phyloP scores from a whole-genome alignment of 805 yeast genomes.

The Saccharomyces cerevisiae region DNA sequence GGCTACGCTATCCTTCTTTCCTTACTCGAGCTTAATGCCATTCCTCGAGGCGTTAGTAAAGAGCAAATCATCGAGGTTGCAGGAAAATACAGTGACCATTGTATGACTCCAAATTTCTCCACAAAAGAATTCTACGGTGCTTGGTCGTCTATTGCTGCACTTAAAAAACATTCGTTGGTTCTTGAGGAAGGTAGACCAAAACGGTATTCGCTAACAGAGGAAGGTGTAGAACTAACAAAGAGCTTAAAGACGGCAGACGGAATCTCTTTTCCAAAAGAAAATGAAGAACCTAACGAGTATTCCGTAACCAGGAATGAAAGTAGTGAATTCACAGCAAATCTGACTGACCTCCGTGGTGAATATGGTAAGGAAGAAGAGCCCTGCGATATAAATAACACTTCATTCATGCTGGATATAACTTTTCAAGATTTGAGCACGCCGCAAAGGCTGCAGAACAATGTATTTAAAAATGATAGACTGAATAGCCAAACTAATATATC shows the following conservation, averaged over 20 bases:
- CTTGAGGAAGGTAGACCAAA: constrained; percentile 47
- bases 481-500: background rate
- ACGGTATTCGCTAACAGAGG: constrained; percentile 56
- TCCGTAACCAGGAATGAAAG: background rate
- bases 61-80: constrained; percentile 51
- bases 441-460: background rate
- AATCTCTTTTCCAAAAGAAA: constrained; percentile 23
- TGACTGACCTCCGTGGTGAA: constrained; percentile 7
- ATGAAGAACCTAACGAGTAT: constrained; percentile 5
- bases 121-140: constrained; percentile 62
- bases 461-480: background rate
- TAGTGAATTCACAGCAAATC: constrained; percentile 16
- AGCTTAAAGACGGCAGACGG: constrained; percentile 42
- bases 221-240: constrained; percentile 57
- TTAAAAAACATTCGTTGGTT: constrained; percentile 55
- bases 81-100: constrained; percentile 44
- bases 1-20: constrained; percentile 74
- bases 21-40: constrained; percentile 41
- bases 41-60: constrained; percentile 52
- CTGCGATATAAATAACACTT: background rate
- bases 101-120: constrained; percentile 53
- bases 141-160: constrained; percentile 61
- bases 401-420: constrained; percentile 16
- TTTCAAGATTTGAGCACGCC: constrained; percentile 5
- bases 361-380: background rate